Evolutionary conservation across 257 asterid species (phyloP), one percentile per base, ranked within the genome.

Genomic region (Lantana camara): DNA sequence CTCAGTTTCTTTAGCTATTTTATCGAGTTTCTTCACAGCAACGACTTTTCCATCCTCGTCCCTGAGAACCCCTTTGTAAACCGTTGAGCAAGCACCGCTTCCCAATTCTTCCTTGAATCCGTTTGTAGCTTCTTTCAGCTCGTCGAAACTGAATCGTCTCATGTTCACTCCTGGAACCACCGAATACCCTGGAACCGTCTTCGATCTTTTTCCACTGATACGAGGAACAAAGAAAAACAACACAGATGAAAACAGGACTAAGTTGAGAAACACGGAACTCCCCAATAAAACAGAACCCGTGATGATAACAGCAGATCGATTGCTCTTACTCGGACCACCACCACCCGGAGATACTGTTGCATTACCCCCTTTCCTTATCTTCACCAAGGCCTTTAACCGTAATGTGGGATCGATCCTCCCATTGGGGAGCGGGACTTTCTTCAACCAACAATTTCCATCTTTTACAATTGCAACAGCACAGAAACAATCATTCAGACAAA

Each of bases 401-500:
- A 61, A 0, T 11, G 1, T 38, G 1, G 48, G 0, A 9, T 66
- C 74, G 4, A 3, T 48, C 20, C 56, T 69, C 54, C 91, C 91
- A 9, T 70, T 84, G 1, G 76, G 63, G 0, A 84, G 35, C 0
- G 91, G 88, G 3, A 51, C 1, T 0, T 38, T 77, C 77, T 79
- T 84, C 77, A 69, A 76, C 83, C 77, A 79, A 51, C 91, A 84
- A 0, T 1, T 11, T 1, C 7, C 12, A 11, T 4, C 8, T 32
- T 68, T 21, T 24, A 16, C 69, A 11, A 67, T 17, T 4, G 81
- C 82, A 58, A 47, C 81, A 49, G 67, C 85, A 65, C 88, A 84
- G 1, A 72, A 63, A 34, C 88, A 81, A 68, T 84, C 91, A 15
- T 22, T 35, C 34, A 81, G 72, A 56, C 88, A 84, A n/a, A 46